Percentiles rank a stretch among this genome's conserved stretches.
Evolutionary conservation across 2,329 filamentous ascomycete species (phyloP).

Genomic region (Tolypocladium ovalisporum): DNA sequence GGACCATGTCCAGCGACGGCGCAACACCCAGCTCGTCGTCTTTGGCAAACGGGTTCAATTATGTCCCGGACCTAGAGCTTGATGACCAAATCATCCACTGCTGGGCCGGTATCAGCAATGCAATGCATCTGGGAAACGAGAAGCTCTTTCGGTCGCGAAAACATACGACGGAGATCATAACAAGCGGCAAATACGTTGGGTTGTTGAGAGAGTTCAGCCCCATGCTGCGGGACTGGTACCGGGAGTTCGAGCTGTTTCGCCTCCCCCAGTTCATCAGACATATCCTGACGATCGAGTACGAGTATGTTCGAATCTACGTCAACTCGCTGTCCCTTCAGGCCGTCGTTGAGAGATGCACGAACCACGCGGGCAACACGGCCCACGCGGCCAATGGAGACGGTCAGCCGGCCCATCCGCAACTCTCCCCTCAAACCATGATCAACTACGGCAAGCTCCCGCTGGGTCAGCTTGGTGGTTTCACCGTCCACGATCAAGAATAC

Average conservation of each 20-base stretch:
- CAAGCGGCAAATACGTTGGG: conserved; percentile 72
- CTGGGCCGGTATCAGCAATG: conserved; percentile 86
- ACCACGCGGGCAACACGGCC: conserved; percentile 47
- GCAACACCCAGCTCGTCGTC: conserved; percentile 52
- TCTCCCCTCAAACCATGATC: conserved; percentile 54
- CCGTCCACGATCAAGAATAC: conserved; percentile 58
- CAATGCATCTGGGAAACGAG: conserved; percentile 86
- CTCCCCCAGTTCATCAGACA: conserved; percentile 56
- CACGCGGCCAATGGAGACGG: conserved; percentile 21
- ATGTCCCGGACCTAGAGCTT: conserved; percentile 55
- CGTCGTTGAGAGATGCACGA: conserved; percentile 85
- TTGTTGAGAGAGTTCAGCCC: conserved; percentile 74
- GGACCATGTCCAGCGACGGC: conserved; percentile 40
- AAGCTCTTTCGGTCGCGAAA: conserved; percentile 78
- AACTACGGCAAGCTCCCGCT: conserved; percentile 55
- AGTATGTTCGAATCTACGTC: conserved; percentile 89
- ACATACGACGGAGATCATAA: conserved; percentile 80
- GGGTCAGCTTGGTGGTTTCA: conserved; percentile 52
- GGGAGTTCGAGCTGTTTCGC: conserved; percentile 69
- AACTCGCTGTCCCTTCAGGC: conserved; percentile 92
- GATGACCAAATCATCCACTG: conserved; percentile 69
- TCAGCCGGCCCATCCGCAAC: conserved; percentile 18
- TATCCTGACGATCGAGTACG: conserved; percentile 87
- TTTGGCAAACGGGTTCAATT: conserved; percentile 48
- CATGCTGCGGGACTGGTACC: conserved; percentile 67